phyloP scores from a whole-genome alignment of 306 rosid genomes.

The Notholithocarpus densiflorus region DNA sequence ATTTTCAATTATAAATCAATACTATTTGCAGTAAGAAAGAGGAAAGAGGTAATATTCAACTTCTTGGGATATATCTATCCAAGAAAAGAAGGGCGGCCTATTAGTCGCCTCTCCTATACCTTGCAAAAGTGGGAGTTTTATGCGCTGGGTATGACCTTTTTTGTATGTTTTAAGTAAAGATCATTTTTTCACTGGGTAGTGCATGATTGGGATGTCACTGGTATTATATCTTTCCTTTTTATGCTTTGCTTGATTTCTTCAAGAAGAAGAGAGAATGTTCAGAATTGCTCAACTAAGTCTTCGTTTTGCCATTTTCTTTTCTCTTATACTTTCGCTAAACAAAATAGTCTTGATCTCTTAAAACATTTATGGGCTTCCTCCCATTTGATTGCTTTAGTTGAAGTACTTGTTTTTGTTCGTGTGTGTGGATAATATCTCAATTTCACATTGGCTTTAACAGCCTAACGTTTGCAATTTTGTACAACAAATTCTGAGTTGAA shows the following conservation, averaged over 20 bases:
- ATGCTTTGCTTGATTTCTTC: neutral
- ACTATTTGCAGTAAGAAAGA: neutral
- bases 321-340: neutral
- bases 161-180: neutral
- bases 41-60: neutral
- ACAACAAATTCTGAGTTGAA: slow-evolving; percentile 8
- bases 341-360: neutral
- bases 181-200: neutral
- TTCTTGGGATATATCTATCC: neutral
- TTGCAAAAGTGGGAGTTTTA: no score
- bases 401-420: neutral
- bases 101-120: no score
- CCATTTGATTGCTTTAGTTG: neutral
- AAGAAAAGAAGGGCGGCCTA: neutral
- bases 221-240: neutral
- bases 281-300: neutral
- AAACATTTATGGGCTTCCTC: neutral
- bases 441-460: neutral
- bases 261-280: neutral
- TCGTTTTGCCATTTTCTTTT: neutral
- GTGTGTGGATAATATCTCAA: neutral
- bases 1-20: neutral
- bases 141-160: neutral
- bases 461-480: neutral
- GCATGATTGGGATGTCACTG: neutral